Conservation (phyloP, 2,329 filamentous ascomycete species). For the Fusarium tupiense region DNA sequence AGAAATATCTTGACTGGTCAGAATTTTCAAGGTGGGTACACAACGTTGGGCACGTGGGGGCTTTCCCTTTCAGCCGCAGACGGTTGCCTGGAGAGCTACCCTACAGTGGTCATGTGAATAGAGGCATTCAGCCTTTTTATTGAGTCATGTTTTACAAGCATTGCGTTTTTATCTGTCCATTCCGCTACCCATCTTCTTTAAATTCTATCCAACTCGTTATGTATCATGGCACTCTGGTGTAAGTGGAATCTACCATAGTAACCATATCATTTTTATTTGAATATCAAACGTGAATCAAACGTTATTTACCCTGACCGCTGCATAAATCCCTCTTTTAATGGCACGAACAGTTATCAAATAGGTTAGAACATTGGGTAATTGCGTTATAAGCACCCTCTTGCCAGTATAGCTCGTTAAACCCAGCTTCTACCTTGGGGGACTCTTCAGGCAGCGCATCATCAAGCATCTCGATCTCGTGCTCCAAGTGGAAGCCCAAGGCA, state of each 20-base stretch:
- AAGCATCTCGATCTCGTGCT: not conserved
- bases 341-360: conserved; percentile 21
- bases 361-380: conserved; percentile 5
- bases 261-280: not conserved
- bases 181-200: not conserved
- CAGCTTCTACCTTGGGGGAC: not conserved
- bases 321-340: not conserved
- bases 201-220: not conserved
- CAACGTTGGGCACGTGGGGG: conserved; percentile 36
- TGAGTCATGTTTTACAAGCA: not conserved
- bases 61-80: conserved; percentile 34
- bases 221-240: not conserved
- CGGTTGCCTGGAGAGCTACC: conserved; percentile 14
- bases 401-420: not conserved
- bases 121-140: not conserved
- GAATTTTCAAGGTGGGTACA: conserved; percentile 15
- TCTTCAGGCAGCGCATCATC: not conserved
- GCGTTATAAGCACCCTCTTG: conserved; percentile 1
- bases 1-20: conserved; percentile 18
- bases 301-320: accelerated
- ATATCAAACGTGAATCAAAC: not conserved
- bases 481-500: not conserved
- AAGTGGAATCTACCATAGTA: not conserved
- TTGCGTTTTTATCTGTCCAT: not conserved
- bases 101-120: conserved; percentile 3